Conservation (phyloP, 495 filamentous ascomycete genomes). For the Aspergillus mulundensis region DNA sequence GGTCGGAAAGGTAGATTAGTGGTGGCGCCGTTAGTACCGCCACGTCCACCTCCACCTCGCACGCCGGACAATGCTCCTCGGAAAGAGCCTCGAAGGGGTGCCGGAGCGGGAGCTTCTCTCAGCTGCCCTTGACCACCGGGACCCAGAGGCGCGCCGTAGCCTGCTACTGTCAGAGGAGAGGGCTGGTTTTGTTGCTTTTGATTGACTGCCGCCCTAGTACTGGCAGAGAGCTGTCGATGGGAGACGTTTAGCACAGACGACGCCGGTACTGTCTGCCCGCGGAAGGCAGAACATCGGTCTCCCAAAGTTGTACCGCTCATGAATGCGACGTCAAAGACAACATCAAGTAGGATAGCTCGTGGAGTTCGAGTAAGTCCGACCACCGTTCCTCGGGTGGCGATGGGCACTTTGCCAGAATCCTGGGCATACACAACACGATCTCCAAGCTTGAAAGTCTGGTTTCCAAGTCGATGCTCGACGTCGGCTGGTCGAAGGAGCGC, state of each 20-base stretch:
- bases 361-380: slow-evolving; percentile 85
- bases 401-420: slow-evolving; percentile 90
- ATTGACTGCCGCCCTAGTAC: slow-evolving; percentile 63
- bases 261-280: slow-evolving; percentile 84
- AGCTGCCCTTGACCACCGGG: slow-evolving; percentile 62
- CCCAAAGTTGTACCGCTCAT: slow-evolving; percentile 92
- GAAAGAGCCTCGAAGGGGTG: slow-evolving; percentile 67
- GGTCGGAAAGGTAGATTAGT: slow-evolving; percentile 35
- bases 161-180: slow-evolving; percentile 55
- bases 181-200: slow-evolving; percentile 47
- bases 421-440: slow-evolving; percentile 92
- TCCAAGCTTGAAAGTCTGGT: slow-evolving; percentile 79
- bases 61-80: slow-evolving; percentile 59
- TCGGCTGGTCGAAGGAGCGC: slow-evolving; percentile 88
- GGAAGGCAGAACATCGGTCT: slow-evolving; percentile 89
- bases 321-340: slow-evolving; percentile 90
- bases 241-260: slow-evolving; percentile 83
- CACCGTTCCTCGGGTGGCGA: slow-evolving; percentile 86
- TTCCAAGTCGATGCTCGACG: slow-evolving; percentile 82
- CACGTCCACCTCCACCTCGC: slow-evolving; percentile 35
- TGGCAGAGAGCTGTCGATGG: slow-evolving; percentile 72
- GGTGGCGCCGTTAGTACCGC: slow-evolving; percentile 36
- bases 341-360: slow-evolving; percentile 75
- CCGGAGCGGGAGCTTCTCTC: slow-evolving; percentile 61
- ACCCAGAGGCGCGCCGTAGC: slow-evolving; percentile 55